Evolutionary conservation across 2,329 filamentous ascomycete species (phyloP), one percentile per base, ranked within the genome.

Genomic region (Tolypocladium album): DNA sequence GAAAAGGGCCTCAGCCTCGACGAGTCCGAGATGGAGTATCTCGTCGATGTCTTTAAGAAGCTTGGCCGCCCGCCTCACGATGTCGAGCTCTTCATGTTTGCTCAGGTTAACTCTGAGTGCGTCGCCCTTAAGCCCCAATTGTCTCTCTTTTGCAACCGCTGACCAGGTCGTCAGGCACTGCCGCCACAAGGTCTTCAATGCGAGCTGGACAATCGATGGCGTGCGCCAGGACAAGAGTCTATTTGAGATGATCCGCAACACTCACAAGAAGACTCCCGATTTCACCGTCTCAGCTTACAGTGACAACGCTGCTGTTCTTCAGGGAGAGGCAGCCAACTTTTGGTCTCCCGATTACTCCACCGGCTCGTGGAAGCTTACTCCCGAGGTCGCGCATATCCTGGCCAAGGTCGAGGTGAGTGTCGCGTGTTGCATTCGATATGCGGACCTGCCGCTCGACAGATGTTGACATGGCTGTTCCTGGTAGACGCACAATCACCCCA

Each of bases 31-130:
- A 95, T 97, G 72, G 87, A 96, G 61, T 97, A 99, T 70, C 81
- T 99, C 45, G 90, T 96, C n/a, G 86, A 92, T 58, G 68, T 70
- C 40, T 72, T 72, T 61, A 68, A 66, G 58, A 66, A 66, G 55
- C 69, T 72, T 22, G 83, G 85, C 63, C 78, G 86, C 43, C 78
- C 83, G 56, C 90, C 90, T 1, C 88, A 92, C 62, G 94, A 97
- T 72, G 90, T 97, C 53, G 94, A 99, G 76, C 82, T 97, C 27
- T 97, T 97, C 81, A 97, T 97, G 94, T 99, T 97, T 73, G 93
- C 93, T 20, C 94, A 99, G 76, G 93, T 99, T 72, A 97, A 97
- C 79, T 97, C 93, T 3, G 94, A 99, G 80, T 67, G 55, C 56
- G 62, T 60, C 31, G 38, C 22, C n/a, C 13, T n/a, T 20, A 13